phyloP scores from a whole-genome alignment of 495 filamentous ascomycete species.

The Neurospora sp. region DNA sequence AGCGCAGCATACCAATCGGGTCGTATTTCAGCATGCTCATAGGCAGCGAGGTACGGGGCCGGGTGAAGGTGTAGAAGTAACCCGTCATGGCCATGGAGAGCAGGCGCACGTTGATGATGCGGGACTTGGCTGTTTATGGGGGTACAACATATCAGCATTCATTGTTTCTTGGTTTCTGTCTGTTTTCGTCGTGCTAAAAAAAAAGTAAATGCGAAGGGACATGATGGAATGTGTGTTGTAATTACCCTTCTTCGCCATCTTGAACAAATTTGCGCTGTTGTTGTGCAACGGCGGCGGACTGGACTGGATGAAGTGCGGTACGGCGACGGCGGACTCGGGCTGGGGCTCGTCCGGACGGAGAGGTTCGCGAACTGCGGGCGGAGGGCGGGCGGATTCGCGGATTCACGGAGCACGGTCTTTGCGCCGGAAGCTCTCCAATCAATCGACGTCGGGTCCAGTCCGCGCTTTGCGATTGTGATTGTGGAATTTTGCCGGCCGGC shows the following conservation, averaged over 20 bases:
- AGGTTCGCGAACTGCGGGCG: neutral
- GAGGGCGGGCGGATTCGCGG: neutral
- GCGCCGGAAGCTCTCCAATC: neutral
- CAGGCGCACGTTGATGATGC: constrained; percentile 84
- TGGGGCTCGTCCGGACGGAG: neutral
- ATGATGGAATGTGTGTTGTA: neutral
- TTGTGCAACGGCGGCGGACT: neutral
- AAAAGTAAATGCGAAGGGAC: no score
- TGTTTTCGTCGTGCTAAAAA: constrained; percentile 23
- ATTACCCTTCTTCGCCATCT: constrained; percentile 48
- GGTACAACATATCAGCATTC: no score
- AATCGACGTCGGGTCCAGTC: neutral
- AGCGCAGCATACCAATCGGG: constrained; percentile 67
- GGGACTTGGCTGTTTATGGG: constrained; percentile 64
- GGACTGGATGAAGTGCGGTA: neutral
- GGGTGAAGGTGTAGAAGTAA: constrained; percentile 82
- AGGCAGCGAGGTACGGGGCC: constrained; percentile 69
- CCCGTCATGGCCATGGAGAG: constrained; percentile 98
- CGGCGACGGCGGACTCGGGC: neutral
- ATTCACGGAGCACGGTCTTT: neutral
- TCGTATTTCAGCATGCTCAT: constrained; percentile 99
- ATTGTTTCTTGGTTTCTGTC: constrained; percentile 17
- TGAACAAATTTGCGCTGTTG: constrained; percentile 7
- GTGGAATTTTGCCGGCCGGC: neutral
- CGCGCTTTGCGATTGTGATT: neutral